These are phyloP conservation scores for Zygoascus tannicola DNA, from an alignment of 805 yeast genomes.

Conservation along the genomic window DNA sequence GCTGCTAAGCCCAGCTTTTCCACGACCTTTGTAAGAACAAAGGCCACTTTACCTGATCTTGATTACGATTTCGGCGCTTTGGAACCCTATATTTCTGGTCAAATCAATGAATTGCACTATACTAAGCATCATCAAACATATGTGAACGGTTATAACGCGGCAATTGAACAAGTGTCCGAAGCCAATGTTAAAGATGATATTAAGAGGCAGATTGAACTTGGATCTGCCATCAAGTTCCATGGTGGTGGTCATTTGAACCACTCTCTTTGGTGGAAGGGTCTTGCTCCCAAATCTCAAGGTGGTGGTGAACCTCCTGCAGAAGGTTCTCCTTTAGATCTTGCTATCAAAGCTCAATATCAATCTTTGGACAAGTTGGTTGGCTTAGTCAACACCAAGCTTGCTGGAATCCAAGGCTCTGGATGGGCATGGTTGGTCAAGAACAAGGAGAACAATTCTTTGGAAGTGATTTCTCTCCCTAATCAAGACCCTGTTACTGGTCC, in stretches of 20 bases:
- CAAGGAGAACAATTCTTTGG: conserved; percentile 57
- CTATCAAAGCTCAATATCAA: conserved; percentile 59
- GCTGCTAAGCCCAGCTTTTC: conserved; percentile 2
- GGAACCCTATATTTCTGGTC: conserved; percentile 79
- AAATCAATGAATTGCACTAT: conserved; percentile 78
- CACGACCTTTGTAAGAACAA: conserved; percentile 11
- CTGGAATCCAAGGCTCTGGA: conserved; percentile 90
- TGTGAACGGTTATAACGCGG: conserved; percentile 74
- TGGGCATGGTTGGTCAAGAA: conserved; percentile 90
- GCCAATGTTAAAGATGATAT: conserved; percentile 53
- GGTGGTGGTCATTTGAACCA: conserved; percentile 91
- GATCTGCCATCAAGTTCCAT: conserved; percentile 76
- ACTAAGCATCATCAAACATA: conserved; percentile 89
- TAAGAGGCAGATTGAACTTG: conserved; percentile 48
- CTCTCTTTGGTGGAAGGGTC: conserved; percentile 76
- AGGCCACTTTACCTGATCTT: conserved; percentile 70
- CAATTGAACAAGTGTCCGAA: conserved; percentile 61
- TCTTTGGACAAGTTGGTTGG: conserved; percentile 57
- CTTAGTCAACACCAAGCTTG: conserved; percentile 59
- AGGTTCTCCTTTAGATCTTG: conserved; percentile 48
- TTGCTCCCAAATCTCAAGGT: conserved; percentile 64
- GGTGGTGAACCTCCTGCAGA: conserved; percentile 62
- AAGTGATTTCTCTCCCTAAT: conserved; percentile 71
- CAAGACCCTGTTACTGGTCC: conserved; percentile 77
- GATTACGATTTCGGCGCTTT: conserved; percentile 78